phyloP scores from a whole-genome alignment of 352 stramenopile genomes.

The Elongisporangium senticosum region DNA sequence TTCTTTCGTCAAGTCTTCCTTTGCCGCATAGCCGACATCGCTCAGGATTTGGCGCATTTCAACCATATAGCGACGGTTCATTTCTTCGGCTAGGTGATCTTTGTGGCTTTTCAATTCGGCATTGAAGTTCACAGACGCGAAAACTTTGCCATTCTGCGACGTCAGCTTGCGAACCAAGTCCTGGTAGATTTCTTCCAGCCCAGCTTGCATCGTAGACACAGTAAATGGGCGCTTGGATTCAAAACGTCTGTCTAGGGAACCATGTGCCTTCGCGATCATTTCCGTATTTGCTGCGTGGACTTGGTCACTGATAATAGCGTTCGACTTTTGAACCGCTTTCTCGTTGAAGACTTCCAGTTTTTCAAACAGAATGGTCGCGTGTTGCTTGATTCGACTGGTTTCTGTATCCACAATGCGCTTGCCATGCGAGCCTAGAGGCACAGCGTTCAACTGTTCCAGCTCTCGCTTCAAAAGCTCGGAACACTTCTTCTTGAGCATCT shows the following conservation, averaged over 20 bases:
- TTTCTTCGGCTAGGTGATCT: constrained; percentile 45
- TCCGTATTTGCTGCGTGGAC: constrained; percentile 45
- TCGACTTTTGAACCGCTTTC: constrained; percentile 60
- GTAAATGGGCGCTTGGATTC: constrained; percentile 38
- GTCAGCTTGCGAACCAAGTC: constrained; percentile 20
- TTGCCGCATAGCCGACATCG: constrained; percentile 52
- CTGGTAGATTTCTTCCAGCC: constrained; percentile 45
- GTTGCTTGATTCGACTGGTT: constrained; percentile 46
- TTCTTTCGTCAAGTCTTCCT: constrained; percentile 62
- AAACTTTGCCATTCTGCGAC: constrained; percentile 7
- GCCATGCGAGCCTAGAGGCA: constrained; percentile 45
- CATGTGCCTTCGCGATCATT: constrained; percentile 62
- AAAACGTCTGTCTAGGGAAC: constrained; percentile 56
- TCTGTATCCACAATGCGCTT: constrained; percentile 43
- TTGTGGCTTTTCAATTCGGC: constrained; percentile 66
- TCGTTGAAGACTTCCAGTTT: constrained; percentile 71
- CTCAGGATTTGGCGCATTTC: constrained; percentile 75
- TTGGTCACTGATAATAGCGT: constrained; percentile 38
- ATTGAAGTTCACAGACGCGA: constrained; percentile 26
- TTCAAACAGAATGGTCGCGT: constrained; percentile 61
- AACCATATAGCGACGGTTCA: constrained; percentile 72
- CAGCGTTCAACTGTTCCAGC: constrained; percentile 37
- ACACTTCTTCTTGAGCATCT: constrained; percentile 49
- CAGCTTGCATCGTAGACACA: constrained; percentile 47
- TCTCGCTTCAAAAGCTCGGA: constrained; percentile 35